Percentiles rank a stretch among this genome's conserved stretches.
Evolutionary conservation across 129 eudicot species (phyloP).

Genomic region (Chrysanthemum seticuspe): DNA sequence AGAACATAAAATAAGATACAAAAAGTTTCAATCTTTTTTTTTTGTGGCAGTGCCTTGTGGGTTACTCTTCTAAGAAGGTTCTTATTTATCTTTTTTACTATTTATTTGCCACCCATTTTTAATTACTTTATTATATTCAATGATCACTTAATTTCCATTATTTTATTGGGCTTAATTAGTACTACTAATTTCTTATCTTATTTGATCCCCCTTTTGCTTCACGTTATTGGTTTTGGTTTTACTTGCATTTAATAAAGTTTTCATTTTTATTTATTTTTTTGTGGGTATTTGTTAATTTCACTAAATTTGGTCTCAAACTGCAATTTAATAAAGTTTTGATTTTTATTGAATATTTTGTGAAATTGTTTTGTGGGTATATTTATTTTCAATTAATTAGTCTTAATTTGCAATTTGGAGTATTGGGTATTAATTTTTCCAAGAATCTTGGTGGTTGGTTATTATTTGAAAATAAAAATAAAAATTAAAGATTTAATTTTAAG

Average conservation of each 20-base stretch:
- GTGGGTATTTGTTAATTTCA: not conserved
- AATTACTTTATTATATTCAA: slow-evolving; percentile 12
- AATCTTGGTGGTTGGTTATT: slow-evolving; percentile 29
- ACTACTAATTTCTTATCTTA: slow-evolving; percentile 22
- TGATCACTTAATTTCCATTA: slow-evolving; percentile 25
- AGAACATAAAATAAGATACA: no score
- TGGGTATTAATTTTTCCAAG: slow-evolving; percentile 8
- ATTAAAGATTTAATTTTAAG: slow-evolving; percentile 4
- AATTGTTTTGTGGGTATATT: slow-evolving; percentile 10
- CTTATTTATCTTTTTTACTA: slow-evolving; percentile 27
- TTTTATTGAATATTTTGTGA: not conserved
- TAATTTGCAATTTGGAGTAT: slow-evolving; percentile 15
- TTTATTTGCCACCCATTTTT: slow-evolving; percentile 10
- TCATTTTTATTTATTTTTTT: not conserved
- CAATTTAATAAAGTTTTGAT: not conserved
- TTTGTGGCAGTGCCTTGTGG: slow-evolving; percentile 29
- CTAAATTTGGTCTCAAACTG: slow-evolving; percentile 15
- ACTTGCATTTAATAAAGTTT: slow-evolving; percentile 14
- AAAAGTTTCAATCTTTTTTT: slow-evolving; percentile 22
- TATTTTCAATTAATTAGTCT: slow-evolving; percentile 14
- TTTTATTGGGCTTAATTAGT: not conserved
- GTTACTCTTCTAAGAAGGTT: slow-evolving; percentile 38
- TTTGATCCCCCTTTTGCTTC: slow-evolving; percentile 17
- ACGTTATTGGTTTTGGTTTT: slow-evolving; percentile 34
- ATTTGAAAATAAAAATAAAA: not conserved